Evolutionary conservation across 805 yeast species (phyloP), one percentile per base, ranked within the genome.

Genomic region (Lachancea fermentati): DNA sequence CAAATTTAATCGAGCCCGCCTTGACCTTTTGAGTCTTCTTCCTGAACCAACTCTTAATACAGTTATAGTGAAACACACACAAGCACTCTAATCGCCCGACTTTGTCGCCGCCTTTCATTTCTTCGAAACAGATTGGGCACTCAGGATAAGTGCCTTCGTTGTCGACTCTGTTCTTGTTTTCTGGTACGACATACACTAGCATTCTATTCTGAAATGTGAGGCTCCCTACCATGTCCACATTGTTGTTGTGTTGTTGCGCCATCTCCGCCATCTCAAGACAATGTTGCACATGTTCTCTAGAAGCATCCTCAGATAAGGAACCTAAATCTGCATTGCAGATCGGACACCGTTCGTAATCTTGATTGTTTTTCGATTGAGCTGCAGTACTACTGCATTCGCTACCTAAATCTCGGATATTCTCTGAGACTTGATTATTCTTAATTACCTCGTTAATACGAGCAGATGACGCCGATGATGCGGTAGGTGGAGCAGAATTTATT

Each of bases 41-140:
- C 43, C 79, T 74, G 53, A 91, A 86, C 99, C 99, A 93, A 42
- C 78, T 80, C 58, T 83, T 79, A 48, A 93, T 93, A 63, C 98
- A 93, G 47, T 75, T 68, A 58, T 88, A 88, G 55, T 93, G 99
- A 61, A 87, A 93, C 26, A 89, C 86, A 58, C 99, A 93, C 11
- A 93, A 69, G 59, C 99, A 93, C 60, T 91, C 97, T 43, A 93
- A 64, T 31, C 99, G 67, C 0, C 95, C 97, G 13, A 93, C 91
- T 54, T 81, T 82, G 41, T 88, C 93, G 2, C 95, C 95, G 0
- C 89, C 85, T 35, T 66, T 64, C 58, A 89, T 77, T 14, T 85
- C 95, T 58, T 93, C 98, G 46, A 91, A 76, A 56, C 99, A 93
- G 17, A 93, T 91, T 12, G 87, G 91, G 60, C 99, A 93, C 60